Evolutionary conservation across 2,329 filamentous ascomycete genomes (phyloP).

Genomic region (Fusarium proliferatum): DNA sequence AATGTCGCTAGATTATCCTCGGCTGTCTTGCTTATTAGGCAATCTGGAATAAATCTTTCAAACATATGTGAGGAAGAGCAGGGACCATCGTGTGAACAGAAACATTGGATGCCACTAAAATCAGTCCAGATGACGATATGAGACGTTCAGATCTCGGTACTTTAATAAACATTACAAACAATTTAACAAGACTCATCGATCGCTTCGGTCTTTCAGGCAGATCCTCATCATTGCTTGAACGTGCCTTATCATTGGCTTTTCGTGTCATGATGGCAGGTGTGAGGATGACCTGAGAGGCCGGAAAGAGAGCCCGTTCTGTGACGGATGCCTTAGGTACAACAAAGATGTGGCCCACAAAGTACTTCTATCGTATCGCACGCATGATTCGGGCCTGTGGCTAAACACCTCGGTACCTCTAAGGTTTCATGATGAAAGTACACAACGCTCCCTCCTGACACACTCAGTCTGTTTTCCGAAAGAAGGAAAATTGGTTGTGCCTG

Average conservation of each 20-base stretch:
- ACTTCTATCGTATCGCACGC: not conserved
- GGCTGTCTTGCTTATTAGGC: conserved; percentile 12
- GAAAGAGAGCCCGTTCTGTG: conserved; percentile 16
- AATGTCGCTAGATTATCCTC: conserved; percentile 22
- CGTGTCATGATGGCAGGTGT: conserved; percentile 16
- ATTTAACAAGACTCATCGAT: too few relatives aligned
- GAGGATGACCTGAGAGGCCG: conserved; percentile 10
- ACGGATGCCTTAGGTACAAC: conserved; percentile 19
- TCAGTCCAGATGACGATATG: not conserved
- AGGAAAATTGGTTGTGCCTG: conserved; percentile 15
- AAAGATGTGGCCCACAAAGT: conserved; percentile 10
- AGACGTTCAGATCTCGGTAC: not conserved
- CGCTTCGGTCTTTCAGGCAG: not conserved
- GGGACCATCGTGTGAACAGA: conserved; percentile 12
- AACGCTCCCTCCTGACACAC: not conserved
- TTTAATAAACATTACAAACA: not conserved
- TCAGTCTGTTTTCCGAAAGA: conserved; percentile 6
- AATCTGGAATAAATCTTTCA: conserved; percentile 6
- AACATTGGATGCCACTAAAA: conserved; percentile 5
- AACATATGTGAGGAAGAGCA: conserved; percentile 14
- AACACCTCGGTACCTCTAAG: conserved; percentile 3
- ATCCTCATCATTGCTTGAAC: not conserved
- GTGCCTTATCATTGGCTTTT: not conserved
- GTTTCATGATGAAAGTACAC: conserved; percentile 14
- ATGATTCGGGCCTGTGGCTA: not conserved